Evolutionary conservation across 768 basidiomycete genomes (phyloP), one percentile per base, ranked within the genome.

Genomic region (Tulasnella sp.): DNA sequence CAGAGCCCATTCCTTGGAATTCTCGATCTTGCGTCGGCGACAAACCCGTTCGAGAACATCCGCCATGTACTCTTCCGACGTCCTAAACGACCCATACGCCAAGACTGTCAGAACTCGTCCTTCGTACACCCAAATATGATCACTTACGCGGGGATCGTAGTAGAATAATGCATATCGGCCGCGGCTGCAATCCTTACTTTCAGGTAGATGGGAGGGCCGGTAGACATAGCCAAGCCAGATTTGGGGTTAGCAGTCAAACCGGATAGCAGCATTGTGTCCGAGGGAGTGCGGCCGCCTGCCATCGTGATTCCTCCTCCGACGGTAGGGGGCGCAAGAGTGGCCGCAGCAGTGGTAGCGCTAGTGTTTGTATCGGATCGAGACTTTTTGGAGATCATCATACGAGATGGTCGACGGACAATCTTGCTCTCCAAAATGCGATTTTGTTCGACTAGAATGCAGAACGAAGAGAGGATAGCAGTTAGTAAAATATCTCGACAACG

Each of bases 11-110:
- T 95, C 92, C 79, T 92, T 90, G 40, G 93, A 89, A 82, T 92
- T 89, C 36, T 87, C 85, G 39, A 94, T 85, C 83, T 90, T 91
- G 74, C 92, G 89, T 83, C 90, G 90, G 48, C 89, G 88, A 84
- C 94, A 95, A 1, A 95, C 92, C 31, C 92, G 87, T 81, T 98
- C 97, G 34, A 98, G 89, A 0, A 95, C 94, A 85, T 99, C 97
- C 82, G 97, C 96, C 90, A 98, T 93, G 84, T 99, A 99, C 92
- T 96, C 98, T 12, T 94, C 95, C 19, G 94, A 91, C 12, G 95
- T 91, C 7, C 93, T 94, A 83, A 56, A 46, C 18, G 78, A 21
- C 3, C 74, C 39, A 56, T 58, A 39, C 31, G 19, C 48, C 48
- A 52, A 71, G 62, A 18, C 39, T 36, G 21, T 39, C 56, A 14